These are phyloP conservation scores for Rhizomucor miehei DNA, from an alignment of 371 early-diverging fungal genomes.

Conservation along the genomic window DNA sequence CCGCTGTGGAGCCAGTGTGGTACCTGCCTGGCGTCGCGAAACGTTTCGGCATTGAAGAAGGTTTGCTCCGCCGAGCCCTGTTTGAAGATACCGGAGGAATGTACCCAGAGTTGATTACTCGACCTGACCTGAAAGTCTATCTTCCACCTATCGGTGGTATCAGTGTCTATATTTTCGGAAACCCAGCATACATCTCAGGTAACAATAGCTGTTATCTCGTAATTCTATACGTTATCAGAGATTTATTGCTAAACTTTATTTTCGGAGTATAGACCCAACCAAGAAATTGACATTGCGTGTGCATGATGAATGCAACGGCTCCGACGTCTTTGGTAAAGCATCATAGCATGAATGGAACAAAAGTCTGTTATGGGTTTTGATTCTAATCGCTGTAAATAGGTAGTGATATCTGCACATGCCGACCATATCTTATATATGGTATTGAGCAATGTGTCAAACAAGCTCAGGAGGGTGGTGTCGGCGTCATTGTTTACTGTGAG, in stretches of 20 bases:
- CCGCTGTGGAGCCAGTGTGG: constrained; percentile 98
- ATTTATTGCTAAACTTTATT: neutral
- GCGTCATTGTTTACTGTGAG: constrained; percentile 90
- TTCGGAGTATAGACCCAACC: constrained; percentile 56
- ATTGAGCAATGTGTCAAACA: constrained; percentile 89
- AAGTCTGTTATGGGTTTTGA: neutral
- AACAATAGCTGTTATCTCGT: constrained; percentile 6
- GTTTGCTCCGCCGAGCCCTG: constrained; percentile 77
- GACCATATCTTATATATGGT: constrained; percentile 93
- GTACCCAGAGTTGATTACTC: constrained; percentile 95
- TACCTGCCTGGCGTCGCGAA: constrained; percentile 91
- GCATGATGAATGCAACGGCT: constrained; percentile 93
- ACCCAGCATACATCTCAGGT: constrained; percentile 72
- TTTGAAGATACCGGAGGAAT: constrained; percentile 88
- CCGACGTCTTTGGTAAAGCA: constrained; percentile 87
- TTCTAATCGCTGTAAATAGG: constrained; percentile 24
- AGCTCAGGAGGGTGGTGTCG: constrained; percentile 93
- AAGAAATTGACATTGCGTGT: constrained; percentile 87
- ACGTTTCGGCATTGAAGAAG: constrained; percentile 87
- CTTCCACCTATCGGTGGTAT: constrained; percentile 94
- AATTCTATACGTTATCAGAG: neutral
- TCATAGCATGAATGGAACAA: neutral
- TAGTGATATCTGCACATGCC: constrained; percentile 90
- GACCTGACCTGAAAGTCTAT: constrained; percentile 93
- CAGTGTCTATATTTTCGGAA: constrained; percentile 93